Conservation (phyloP, 306 rosid genomes). For the Pachyrhizus erosus region DNA sequence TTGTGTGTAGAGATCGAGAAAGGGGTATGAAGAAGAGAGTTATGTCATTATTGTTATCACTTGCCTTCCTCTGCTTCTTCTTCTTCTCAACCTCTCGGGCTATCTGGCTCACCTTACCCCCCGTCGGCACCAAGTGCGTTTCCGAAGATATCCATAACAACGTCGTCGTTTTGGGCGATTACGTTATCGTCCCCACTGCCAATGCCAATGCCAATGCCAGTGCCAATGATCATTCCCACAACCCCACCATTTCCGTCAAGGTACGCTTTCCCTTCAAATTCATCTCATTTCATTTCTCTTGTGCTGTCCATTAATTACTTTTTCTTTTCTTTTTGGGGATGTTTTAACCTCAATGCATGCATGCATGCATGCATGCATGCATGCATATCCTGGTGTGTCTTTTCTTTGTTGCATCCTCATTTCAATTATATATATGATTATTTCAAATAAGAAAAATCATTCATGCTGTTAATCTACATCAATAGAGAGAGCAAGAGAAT, state of each 20-base stretch:
- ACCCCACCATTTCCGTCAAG: slow-evolving; percentile 71
- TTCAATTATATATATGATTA: not conserved
- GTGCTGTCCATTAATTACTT: too few relatives aligned
- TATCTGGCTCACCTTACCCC: slow-evolving; percentile 66
- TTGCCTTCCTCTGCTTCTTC: slow-evolving; percentile 11
- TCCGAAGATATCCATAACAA: slow-evolving; percentile 87
- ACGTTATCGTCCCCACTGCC: slow-evolving; percentile 49
- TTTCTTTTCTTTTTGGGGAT: too few relatives aligned
- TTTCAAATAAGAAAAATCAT: not conserved
- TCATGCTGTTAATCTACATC: not conserved
- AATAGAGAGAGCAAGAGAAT: not conserved
- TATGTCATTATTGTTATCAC: slow-evolving; percentile 8
- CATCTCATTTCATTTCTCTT: too few relatives aligned
- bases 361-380: not conserved
- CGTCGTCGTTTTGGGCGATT: slow-evolving; percentile 88
- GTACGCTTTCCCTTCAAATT: slow-evolving; percentile 47
- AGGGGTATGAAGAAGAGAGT: slow-evolving; percentile 9
- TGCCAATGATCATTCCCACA: slow-evolving; percentile 28
- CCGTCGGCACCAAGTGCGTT: slow-evolving; percentile 74
- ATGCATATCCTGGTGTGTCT: too few relatives aligned
- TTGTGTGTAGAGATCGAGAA: not conserved
- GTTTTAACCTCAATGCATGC: not conserved
- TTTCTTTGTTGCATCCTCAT: not conserved
- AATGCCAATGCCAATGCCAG: too few relatives aligned
- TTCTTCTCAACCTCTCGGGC: slow-evolving; percentile 46